These are phyloP conservation scores for Lyophyllum semitale DNA, from an alignment of 768 basidiomycete species.

Conservation along the genomic window DNA sequence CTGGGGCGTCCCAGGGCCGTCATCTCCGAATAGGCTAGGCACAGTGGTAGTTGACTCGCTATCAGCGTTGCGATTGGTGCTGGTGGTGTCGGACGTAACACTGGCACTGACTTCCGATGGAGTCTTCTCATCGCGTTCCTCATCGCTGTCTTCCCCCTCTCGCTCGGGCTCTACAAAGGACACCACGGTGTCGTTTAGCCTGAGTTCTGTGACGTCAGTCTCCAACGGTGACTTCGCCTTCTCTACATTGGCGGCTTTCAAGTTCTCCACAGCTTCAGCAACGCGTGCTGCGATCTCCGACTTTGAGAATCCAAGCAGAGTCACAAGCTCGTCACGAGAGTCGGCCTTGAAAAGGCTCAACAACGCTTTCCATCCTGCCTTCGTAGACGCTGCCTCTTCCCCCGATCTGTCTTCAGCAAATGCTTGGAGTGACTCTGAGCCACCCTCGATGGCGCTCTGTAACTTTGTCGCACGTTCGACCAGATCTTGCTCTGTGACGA, in stretches of 20 bases:
- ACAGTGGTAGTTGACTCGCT: constrained; percentile 84
- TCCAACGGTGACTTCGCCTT: constrained; percentile 31
- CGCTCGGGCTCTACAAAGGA: constrained; percentile 82
- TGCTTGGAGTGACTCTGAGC: constrained; percentile 46
- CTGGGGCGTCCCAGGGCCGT: constrained; percentile 65
- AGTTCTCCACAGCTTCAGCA: constrained; percentile 76
- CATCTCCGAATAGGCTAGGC: constrained; percentile 87
- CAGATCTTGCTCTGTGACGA: constrained; percentile 75
- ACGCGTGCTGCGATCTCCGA: constrained; percentile 79
- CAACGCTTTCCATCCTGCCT: constrained; percentile 86
- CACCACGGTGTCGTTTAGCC: constrained; percentile 72
- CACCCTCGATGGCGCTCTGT: constrained; percentile 58
- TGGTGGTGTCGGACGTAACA: constrained; percentile 63
- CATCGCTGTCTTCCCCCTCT: constrained; percentile 38
- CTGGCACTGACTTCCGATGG: constrained; percentile 76
- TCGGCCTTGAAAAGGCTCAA: constrained; percentile 85
- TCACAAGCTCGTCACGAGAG: constrained; percentile 88
- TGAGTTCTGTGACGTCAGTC: constrained; percentile 44
- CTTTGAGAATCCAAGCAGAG: constrained; percentile 90
- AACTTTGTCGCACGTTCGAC: constrained; percentile 75
- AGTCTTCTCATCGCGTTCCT: constrained; percentile 52
- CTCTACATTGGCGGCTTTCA: constrained; percentile 50
- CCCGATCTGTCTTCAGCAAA: constrained; percentile 68
- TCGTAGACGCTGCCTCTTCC: constrained; percentile 30
- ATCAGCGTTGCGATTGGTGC: constrained; percentile 55